Evolutionary conservation across 2,329 filamentous ascomycete genomes (phyloP), one percentile per base, ranked within the genome.

Genomic region (Ceratocystis eucalypticola): DNA sequence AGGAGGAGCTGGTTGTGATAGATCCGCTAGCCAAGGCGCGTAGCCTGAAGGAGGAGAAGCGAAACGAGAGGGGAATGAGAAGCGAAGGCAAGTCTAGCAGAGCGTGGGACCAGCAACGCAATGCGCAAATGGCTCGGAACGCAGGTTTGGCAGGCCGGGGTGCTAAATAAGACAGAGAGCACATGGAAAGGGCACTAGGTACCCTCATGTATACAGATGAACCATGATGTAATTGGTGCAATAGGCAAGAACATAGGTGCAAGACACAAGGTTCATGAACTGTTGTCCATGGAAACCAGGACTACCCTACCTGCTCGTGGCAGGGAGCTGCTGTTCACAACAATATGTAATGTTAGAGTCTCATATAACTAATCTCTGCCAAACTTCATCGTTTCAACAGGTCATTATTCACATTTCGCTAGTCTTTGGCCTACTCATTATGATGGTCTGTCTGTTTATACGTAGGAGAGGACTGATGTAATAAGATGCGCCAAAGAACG

Each of bases 1-100:
- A 94, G 72, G 91, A 96, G 67, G 90, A 96, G 72, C 75, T 96
- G 55, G 84, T 96, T 59, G 91, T 97, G 2, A 96, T 97, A 75
- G 94, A 99, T 77, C 92, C 92, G 1, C 80, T 90, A 66, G 90
- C 92, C 74, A 91, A 89, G 74, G 88, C 88, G 57, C 86, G 84
- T 73, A 87, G 87, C 48, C 79, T 95, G 48, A 81, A 84, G 72
- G 83, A 86, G 68, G 83, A 84, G 72, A 84, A 83, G 73, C 84
- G 78, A 70, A 81, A 81, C 10, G 80, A 82, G 69, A 80, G 82
- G 69, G 85, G 84, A 44, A 78, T 77, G 17, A 77, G 78, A 68
- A 74, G 78, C 37, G 81, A 80, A 12, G 81, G 80, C 5, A 75
- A 74, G 50, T 79, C 78, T 55, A 80, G 82, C n/a, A 78, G 82